A percentile compares a stretch with the other conserved stretches of the same genome.
These are phyloP conservation scores for Petunia secreta DNA, from an alignment of 257 asterid species.

Conservation along the genomic window DNA sequence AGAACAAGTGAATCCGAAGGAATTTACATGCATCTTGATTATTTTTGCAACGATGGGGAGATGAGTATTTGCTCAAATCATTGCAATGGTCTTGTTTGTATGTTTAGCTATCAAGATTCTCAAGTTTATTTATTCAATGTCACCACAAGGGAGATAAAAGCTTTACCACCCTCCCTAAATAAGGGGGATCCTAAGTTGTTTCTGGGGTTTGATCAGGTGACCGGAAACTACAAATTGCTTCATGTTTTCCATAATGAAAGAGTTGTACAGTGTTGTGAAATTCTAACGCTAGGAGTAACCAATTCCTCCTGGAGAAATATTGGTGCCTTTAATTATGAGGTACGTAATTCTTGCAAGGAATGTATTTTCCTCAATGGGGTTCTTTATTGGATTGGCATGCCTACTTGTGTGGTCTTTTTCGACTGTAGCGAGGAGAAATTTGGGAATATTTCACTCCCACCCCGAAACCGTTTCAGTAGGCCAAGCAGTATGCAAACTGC, in stretches of 20 bases:
- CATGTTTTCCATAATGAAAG: not conserved
- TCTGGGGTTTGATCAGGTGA: not conserved
- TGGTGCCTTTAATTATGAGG: too few relatives aligned
- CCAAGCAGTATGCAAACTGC: too few relatives aligned
- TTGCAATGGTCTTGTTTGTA: slow-evolving; percentile 8
- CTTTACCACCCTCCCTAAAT: not conserved
- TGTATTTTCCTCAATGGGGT: not conserved
- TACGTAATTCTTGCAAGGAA: too few relatives aligned
- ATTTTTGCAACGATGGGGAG: not conserved
- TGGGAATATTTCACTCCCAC: not conserved
- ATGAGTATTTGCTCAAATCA: not conserved
- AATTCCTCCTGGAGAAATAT: not conserved
- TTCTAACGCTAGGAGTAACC: not conserved
- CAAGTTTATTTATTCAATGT: not conserved
- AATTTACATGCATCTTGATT: not conserved
- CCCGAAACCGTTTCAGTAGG: too few relatives aligned
- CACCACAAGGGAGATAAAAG: slow-evolving; percentile 6
- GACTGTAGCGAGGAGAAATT: not conserved
- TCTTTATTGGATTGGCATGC: not conserved
- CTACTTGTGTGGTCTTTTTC: not conserved
- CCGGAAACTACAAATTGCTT: not conserved
- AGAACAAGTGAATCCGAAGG: not conserved
- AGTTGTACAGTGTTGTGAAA: not conserved
- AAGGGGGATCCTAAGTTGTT: not conserved
- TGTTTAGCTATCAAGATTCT: not conserved